A percentile compares a stretch with the other conserved stretches of the same genome.
phyloP scores from a whole-genome alignment of 768 basidiomycete species.

The Boletus pseudo-olivaceus region DNA sequence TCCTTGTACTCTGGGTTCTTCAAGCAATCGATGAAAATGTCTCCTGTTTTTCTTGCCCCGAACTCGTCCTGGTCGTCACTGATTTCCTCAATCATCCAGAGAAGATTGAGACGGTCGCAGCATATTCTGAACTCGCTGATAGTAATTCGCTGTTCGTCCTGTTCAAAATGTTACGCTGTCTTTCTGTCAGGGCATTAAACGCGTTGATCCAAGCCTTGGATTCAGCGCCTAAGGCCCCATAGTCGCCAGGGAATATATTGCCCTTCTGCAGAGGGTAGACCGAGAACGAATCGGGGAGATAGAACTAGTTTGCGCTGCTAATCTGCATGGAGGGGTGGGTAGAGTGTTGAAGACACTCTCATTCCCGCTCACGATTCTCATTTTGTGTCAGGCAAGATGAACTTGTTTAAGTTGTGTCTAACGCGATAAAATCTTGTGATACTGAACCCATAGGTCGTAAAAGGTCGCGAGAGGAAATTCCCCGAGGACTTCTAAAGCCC shows the following conservation, averaged over 20 bases:
- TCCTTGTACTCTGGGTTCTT: slow-evolving; percentile 50
- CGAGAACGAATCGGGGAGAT: slow-evolving; percentile 55
- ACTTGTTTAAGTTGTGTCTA: slow-evolving; percentile 2
- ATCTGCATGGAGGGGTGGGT: slow-evolving; percentile 1
- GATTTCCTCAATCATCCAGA: slow-evolving; percentile 67
- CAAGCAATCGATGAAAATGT: slow-evolving; percentile 52
- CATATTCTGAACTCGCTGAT: slow-evolving; percentile 56
- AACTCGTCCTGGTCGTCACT: slow-evolving; percentile 61
- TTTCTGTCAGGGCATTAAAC: slow-evolving; percentile 54
- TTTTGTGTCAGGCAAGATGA: slow-evolving; percentile 9
- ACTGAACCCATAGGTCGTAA: slow-evolving; percentile 2
- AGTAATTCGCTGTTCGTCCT: slow-evolving; percentile 60
- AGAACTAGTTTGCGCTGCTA: slow-evolving; percentile 32
- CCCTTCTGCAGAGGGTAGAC: slow-evolving; percentile 43
- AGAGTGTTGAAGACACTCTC: neutral
- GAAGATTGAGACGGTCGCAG: slow-evolving; percentile 59
- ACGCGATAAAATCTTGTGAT: neutral
- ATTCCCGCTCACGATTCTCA: neutral
- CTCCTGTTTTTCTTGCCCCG: slow-evolving; percentile 53
- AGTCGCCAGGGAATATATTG: slow-evolving; percentile 50
- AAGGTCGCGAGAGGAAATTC: slow-evolving; percentile 6
- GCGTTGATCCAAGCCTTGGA: slow-evolving; percentile 62
- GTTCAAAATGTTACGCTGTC: slow-evolving; percentile 53
- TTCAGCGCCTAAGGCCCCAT: slow-evolving; percentile 50
- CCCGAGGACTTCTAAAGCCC: slow-evolving; percentile 5